Evolutionary conservation across 805 yeast species (phyloP), one percentile per base, ranked within the genome.

Genomic region (Yamadazyma nakazawae): DNA sequence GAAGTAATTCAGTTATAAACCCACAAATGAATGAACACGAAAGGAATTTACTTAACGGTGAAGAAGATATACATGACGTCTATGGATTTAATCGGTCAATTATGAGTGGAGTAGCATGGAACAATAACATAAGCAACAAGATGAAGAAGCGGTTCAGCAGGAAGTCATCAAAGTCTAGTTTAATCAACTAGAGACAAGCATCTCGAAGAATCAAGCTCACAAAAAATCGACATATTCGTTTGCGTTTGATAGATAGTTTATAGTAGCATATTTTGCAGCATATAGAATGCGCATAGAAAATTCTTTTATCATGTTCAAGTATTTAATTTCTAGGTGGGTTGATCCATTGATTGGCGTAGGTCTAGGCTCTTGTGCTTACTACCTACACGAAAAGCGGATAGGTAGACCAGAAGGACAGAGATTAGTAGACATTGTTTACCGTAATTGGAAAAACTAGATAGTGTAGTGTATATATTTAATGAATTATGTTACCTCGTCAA

Each of bases 331-430:
- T 13, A 75, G 84, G 56, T 66, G 71, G 51, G 60, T 76, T 9
- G 95, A 86, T 59, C 89, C 92, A 5, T 24, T 83, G 2, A 76
- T 84, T 51, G 91, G 85, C 2, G 56, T 85, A 2, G 59, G 72
- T 0, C 74, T 85, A 1, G 95, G 95, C 1, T 72, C 76, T 0
- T 64, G 77, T 7, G 80, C 89, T 4, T 86, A 81, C 60, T 82
- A 78, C 52, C 65, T 81, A 9, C 81, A 82, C 53, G 95, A 86
- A 59, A 64, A 59, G 49, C 71, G 86, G 54, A 72, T 72, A 1
- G 79, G 78, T 2, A 71, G 87, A 53, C 73, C 74, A 30, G 75
- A 73, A 42, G 89, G 88, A 11, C 88, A 83, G 50, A 63, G 75
- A 2, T 63, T 85, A 56, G 74, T 76, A 51, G 85, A 81, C 50